Evolutionary conservation across 768 basidiomycete species (phyloP).

Genomic region (Xerocomellus amylosporus): DNA sequence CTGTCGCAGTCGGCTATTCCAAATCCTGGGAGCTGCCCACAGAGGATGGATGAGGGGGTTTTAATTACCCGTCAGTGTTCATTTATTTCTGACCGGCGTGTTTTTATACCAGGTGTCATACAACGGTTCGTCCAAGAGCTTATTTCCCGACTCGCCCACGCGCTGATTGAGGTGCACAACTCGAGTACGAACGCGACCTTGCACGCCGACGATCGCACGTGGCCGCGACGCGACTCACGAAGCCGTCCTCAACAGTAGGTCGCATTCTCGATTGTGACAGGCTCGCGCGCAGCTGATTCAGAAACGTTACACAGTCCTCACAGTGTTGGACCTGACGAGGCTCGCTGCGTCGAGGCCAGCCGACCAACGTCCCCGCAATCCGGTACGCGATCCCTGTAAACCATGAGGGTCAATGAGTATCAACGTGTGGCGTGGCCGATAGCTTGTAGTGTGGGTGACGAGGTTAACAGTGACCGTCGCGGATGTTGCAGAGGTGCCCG

Average conservation of each 20-base stretch:
- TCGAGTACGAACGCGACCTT: slow-evolving; percentile 85
- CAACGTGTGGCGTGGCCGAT: not conserved
- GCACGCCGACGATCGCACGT: slow-evolving; percentile 62
- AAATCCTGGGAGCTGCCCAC: slow-evolving; percentile 91
- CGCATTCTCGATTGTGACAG: not conserved
- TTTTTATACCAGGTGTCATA: not conserved
- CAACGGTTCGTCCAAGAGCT: slow-evolving; percentile 69
- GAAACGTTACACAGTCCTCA: slow-evolving; percentile 51
- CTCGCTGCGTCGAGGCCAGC: too few relatives aligned
- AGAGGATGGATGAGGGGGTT: slow-evolving; percentile 90
- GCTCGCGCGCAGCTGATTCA: not conserved
- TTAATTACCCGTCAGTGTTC: slow-evolving; percentile 70
- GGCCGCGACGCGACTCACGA: slow-evolving; percentile 90
- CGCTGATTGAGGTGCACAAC: slow-evolving; percentile 65
- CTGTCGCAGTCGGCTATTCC: slow-evolving; percentile 90
- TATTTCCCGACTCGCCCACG: slow-evolving; percentile 77
- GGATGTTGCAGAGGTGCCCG: too few relatives aligned
- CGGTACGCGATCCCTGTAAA: too few relatives aligned
- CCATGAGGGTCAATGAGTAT: not conserved
- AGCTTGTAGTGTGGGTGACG: too few relatives aligned
- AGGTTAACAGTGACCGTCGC: too few relatives aligned
- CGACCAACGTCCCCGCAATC: too few relatives aligned
- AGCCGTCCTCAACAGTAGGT: slow-evolving; percentile 74
- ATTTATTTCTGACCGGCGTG: not conserved
- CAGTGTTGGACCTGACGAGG: slow-evolving; percentile 83